These are phyloP conservation scores for Danielia reshetovae DNA, from an alignment of 805 yeast species.

Conservation along the genomic window DNA sequence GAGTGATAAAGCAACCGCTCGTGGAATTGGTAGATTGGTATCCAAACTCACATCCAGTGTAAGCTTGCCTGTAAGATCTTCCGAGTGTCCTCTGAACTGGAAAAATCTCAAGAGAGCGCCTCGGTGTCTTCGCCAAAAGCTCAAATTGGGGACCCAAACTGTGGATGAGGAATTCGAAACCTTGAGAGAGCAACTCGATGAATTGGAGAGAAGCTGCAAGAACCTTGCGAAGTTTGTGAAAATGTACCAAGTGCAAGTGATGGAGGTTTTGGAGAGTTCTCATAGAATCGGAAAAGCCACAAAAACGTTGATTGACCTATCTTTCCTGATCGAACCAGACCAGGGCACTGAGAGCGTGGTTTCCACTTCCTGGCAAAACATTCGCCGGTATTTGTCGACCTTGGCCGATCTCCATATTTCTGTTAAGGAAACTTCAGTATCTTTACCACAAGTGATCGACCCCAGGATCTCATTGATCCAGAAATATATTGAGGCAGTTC, in stretches of 20 bases:
- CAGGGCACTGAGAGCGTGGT: slow-evolving; percentile 5
- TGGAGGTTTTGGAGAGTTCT: slow-evolving; percentile 15
- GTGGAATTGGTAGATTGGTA: too few species aligned
- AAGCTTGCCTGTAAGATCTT: too few species aligned
- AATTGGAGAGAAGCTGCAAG: slow-evolving; percentile 15
- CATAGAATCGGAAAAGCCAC: slow-evolving; percentile 12
- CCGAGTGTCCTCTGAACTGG: too few species aligned
- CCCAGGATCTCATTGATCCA: slow-evolving; percentile 15
- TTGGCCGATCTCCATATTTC: slow-evolving; percentile 10
- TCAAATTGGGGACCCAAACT: slow-evolving; percentile 13
- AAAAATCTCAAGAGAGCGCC: slow-evolving; percentile 1
- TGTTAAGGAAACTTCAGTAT: slow-evolving; percentile 8
- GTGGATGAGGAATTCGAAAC: slow-evolving; percentile 31
- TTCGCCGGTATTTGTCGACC: slow-evolving; percentile 16
- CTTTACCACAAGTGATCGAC: slow-evolving; percentile 8
- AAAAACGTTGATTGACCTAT: slow-evolving; percentile 3
- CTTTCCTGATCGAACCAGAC: slow-evolving; percentile 1
- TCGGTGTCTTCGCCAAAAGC: slow-evolving; percentile 1
- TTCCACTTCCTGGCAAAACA: slow-evolving; percentile 18
- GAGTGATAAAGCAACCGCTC: too few species aligned
- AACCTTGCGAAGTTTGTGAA: slow-evolving; percentile 14
- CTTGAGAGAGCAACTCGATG: background rate
- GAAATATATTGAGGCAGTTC: slow-evolving; percentile 19
- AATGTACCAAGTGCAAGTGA: slow-evolving; percentile 3
- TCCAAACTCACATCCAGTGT: slow-evolving; percentile 1